A percentile compares a stretch with the other conserved stretches of the same genome.
Conservation (phyloP, 768 basidiomycete species). For the Chalciporus chontae region DNA sequence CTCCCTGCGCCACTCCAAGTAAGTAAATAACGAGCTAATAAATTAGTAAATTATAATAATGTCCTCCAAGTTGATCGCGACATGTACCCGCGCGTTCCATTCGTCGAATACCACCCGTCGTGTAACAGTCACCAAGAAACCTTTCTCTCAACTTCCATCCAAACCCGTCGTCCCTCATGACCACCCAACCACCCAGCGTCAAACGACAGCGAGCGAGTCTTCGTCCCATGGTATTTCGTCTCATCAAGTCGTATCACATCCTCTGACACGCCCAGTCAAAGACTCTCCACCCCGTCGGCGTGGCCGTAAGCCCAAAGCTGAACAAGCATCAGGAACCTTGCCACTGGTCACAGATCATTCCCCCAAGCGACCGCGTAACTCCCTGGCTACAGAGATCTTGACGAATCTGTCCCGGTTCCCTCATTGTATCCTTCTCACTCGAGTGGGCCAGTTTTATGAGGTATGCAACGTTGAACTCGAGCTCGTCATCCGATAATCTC, state of each 20-base stretch:
- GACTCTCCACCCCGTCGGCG: slow-evolving; percentile 10
- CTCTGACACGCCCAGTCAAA: neutral
- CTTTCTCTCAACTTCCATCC: too few relatives aligned
- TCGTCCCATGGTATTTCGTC: slow-evolving; percentile 7
- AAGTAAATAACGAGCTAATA: too few relatives aligned
- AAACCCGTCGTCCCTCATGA: too few relatives aligned
- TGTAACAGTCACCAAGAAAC: too few relatives aligned
- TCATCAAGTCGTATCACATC: neutral
- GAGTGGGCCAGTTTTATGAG: slow-evolving; percentile 96
- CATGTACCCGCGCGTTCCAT: too few relatives aligned
- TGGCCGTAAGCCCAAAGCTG: slow-evolving; percentile 15
- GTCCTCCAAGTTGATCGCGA: too few relatives aligned
- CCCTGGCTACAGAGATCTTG: slow-evolving; percentile 67
- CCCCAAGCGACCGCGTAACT: slow-evolving; percentile 36
- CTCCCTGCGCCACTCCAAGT: slow-evolving; percentile 28
- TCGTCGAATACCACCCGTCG: too few relatives aligned
- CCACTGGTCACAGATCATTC: neutral
- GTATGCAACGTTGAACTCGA: slow-evolving; percentile 36
- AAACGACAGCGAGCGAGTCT: neutral
- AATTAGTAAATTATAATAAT: too few relatives aligned
- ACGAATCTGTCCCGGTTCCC: slow-evolving; percentile 74
- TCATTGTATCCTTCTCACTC: slow-evolving; percentile 85
- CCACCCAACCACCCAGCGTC: too few relatives aligned
- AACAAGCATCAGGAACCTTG: neutral
- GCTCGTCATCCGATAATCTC: slow-evolving; percentile 6